Percentiles rank a stretch among this genome's conserved stretches.
Evolutionary conservation across 1,284 basidiomycete species (phyloP).

Genomic region (Chalciporus piperatoides): DNA sequence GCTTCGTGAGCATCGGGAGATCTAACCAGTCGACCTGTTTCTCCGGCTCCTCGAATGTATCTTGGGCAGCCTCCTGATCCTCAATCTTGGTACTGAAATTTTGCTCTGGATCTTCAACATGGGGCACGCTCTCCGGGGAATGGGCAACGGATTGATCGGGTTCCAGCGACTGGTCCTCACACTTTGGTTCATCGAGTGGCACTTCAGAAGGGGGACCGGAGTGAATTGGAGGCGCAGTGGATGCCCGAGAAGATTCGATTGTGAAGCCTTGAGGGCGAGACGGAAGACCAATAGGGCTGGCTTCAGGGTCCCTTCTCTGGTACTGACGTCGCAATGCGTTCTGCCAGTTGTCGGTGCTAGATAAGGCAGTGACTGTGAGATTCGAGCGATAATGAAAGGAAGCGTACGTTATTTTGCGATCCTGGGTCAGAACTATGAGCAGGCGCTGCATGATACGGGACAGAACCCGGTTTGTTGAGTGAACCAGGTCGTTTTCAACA

Average conservation of each 20-base stretch:
- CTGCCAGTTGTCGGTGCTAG: slow-evolving; percentile 74
- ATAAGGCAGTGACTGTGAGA: slow-evolving; percentile 14
- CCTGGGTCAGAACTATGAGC: slow-evolving; percentile 70
- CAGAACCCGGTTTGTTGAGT: slow-evolving; percentile 56
- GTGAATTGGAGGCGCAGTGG: slow-evolving; percentile 17
- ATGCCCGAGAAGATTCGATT: slow-evolving; percentile 30
- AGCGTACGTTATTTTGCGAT: slow-evolving; percentile 73
- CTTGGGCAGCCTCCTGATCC: slow-evolving; percentile 23
- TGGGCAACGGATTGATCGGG: not conserved
- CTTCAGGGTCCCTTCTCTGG: slow-evolving; percentile 59
- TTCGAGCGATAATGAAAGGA: slow-evolving; percentile 9
- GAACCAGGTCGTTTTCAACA: slow-evolving; percentile 69
- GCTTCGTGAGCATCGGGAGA: slow-evolving; percentile 65
- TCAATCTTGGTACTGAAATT: slow-evolving; percentile 18
- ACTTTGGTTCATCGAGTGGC: slow-evolving; percentile 11
- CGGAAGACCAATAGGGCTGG: slow-evolving; percentile 62
- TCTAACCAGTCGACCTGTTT: slow-evolving; percentile 56
- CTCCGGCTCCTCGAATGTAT: slow-evolving; percentile 18
- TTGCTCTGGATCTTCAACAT: slow-evolving; percentile 3
- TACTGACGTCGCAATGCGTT: slow-evolving; percentile 68
- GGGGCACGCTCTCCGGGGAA: slow-evolving; percentile 3
- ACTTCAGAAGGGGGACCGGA: slow-evolving; percentile 11
- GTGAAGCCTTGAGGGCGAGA: slow-evolving; percentile 22
- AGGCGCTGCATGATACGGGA: slow-evolving; percentile 71
- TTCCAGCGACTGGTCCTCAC: slow-evolving; percentile 4